Conservation (phyloP, 352 stramenopile genomes). For the Peronospora belbahrii region DNA sequence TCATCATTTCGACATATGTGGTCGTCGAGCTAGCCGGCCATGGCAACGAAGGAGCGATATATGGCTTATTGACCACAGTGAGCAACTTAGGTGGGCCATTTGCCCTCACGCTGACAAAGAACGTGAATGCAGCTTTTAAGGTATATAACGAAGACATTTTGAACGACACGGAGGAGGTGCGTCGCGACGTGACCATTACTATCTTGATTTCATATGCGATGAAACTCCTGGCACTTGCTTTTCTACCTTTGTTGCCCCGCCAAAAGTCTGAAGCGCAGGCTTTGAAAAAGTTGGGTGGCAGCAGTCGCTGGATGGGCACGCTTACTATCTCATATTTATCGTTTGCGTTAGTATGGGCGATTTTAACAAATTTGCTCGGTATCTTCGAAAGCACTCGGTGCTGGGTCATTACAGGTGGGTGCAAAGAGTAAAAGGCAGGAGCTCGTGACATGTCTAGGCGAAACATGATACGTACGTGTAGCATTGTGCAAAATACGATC, state of each 20-base stretch:
- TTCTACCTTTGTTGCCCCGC: conserved; percentile 33
- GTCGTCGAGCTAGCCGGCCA: conserved; percentile 44
- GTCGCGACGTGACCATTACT: conserved; percentile 46
- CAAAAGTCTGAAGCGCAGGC: conserved; percentile 40
- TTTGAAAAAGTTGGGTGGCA: conserved; percentile 35
- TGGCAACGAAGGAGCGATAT: conserved; percentile 52
- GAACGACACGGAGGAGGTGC: conserved; percentile 37
- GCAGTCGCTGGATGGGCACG: conserved; percentile 31
- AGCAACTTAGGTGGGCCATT: conserved; percentile 39
- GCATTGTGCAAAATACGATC: too few relatives aligned
- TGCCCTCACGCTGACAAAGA: conserved; percentile 42
- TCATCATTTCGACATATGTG: conserved; percentile 52
- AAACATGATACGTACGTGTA: background rate
- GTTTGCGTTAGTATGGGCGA: conserved; percentile 35
- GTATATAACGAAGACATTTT: conserved; percentile 42
- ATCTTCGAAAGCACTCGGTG: conserved; percentile 48
- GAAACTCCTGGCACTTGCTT: conserved; percentile 34
- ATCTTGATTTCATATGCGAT: conserved; percentile 44
- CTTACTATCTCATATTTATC: conserved; percentile 35
- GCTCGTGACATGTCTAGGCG: background rate
- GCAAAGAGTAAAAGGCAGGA: conserved; percentile 25
- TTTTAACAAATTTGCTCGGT: conserved; percentile 38
- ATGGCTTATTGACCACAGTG: conserved; percentile 48
- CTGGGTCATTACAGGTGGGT: conserved; percentile 38
- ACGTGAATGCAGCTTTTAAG: conserved; percentile 39